Base-by-base conservation (phyloP, 106 monocot species). In the Iris macrosiphon region DNA sequence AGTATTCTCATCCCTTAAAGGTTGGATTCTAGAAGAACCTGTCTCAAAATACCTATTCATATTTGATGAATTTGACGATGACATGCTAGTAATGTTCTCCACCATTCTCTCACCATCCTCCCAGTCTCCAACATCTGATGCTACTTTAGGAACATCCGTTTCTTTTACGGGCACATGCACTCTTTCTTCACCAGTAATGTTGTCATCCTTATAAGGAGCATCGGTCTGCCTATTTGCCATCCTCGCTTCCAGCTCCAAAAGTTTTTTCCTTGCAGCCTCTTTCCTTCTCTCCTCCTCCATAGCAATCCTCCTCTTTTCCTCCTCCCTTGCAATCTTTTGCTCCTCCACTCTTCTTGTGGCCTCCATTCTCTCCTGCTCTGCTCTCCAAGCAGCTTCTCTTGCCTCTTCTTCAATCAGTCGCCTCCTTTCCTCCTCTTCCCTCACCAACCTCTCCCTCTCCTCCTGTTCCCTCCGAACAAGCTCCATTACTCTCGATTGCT, bases 281-380 rank as follows among this genome's bases (percentile, higher is more conserved):
- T 82, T 96, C 57, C 95, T 82, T 70, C 85, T 79, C 60, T 89
- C 95, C 40, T 96, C 95, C 75, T 89, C 89, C 66, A 86, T 35
- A 28, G 50, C 3, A 31, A 75, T 55, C 71, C 55, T 76, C 61
- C 51, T 89, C 55, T 67, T 96, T 55, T 96, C 89, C 65, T 96
- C 95, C 51, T 86, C 85, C 39, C 89, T 85, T 27, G 79, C 79
- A 39, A 83, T 52, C 41, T 63, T 82, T 38, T 68, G 82, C 55
- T 96, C 89, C 55, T 89, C 89, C 12, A 62, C 85, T 67, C 63
- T 75, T 61, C 51, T 82, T 13, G 60, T 61, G 66, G 74, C 74
- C 33, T 85, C 89, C 56, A 89, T n/a, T 43, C 27, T 79, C 66
- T 89, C 95, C 44, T 89, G 82, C 60, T 96, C 95, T 9, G 71